Evolutionary conservation across 1,139 yeast genomes (phyloP).

Genomic region (Geotrichum klebahnii): DNA sequence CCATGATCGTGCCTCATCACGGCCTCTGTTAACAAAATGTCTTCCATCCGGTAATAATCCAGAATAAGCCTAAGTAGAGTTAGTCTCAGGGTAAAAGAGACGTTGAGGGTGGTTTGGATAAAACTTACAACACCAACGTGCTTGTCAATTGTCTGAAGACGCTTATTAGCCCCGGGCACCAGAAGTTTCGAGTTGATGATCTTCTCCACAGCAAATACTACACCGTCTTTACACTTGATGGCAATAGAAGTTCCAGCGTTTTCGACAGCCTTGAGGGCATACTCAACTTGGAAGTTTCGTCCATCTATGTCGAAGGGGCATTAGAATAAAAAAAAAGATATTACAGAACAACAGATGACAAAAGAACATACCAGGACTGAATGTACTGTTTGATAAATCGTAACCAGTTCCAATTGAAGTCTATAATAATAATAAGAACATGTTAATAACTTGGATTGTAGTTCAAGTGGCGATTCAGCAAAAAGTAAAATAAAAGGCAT

Average conservation of each 20-base stretch:
- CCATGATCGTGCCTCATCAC: conserved; percentile 85
- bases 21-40: conserved; percentile 83
- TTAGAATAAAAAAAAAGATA: conserved; percentile 55
- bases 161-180: conserved; percentile 81
- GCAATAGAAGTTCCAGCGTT: conserved; percentile 96
- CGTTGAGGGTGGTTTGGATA: neutral
- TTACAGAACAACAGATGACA: neutral
- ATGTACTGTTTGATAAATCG: conserved; percentile 91
- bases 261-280: conserved; percentile 96
- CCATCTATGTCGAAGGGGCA: conserved; percentile 69
- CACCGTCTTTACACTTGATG: conserved; percentile 84
- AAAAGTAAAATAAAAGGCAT: too few species aligned
- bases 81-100: neutral
- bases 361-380: conserved; percentile 42
- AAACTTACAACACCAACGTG: conserved; percentile 77
- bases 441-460: too few species aligned
- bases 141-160: conserved; percentile 88
- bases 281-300: conserved; percentile 96
- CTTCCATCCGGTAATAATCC: conserved; percentile 97
- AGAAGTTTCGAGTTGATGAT: conserved; percentile 79
- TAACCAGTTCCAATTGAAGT: conserved; percentile 97
- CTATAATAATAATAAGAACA: too few species aligned
- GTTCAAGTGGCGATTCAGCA: neutral
- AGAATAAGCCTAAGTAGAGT: conserved; percentile 51
- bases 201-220: conserved; percentile 95